Evolutionary conservation across 1,284 basidiomycete genomes (phyloP), one percentile per base, ranked within the genome.

Genomic region (Cryptococcus sp.): DNA sequence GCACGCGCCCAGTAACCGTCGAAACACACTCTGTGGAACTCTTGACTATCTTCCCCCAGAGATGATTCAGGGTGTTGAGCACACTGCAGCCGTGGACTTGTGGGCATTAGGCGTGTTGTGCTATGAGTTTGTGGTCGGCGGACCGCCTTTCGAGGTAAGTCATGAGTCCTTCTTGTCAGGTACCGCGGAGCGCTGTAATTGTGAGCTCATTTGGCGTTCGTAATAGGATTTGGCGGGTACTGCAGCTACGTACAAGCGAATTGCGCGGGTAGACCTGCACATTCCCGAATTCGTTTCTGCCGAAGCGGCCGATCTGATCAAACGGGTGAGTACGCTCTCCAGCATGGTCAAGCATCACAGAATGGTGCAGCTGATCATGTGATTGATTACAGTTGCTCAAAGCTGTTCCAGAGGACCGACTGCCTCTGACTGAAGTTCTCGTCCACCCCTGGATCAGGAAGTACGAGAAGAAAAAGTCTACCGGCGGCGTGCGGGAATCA

Each of bases 1-100:
- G 72, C 96, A 99, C 76, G 96, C 96, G 0, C 96, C 95, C 0
- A 87, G 91, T 0, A 91, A 59, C 52, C 74, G 81, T 22, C 81
- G 93, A 45, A 88, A 85, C 74, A 97, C 93, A 0, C 83, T 97
- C 4, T 98, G 94, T 70, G 95, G 95, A 3, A 99, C 96, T 3
- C 81, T 97, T 49, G 96, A 99, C 78, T 99, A 99, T 73, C 84
- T 99, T 1, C 94, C 96, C 0, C 96, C 96, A 15, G 96, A 99
- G 81, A 99, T 99, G 96, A 90, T 99, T 15, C 92, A 97, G 69
- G 88, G 88, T 0, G 88, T 76, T 54, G 74, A 74, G 39, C 76
- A 79, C 57, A 78, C 67, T 38, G 71, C 75, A 11, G 66, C 73
- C 50, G 78, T 79, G 20, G 96, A 99, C 71, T 84, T 94, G 53